phyloP scores from a whole-genome alignment of 176 grass and related monocot species.

The Cenchrus purpureus region DNA sequence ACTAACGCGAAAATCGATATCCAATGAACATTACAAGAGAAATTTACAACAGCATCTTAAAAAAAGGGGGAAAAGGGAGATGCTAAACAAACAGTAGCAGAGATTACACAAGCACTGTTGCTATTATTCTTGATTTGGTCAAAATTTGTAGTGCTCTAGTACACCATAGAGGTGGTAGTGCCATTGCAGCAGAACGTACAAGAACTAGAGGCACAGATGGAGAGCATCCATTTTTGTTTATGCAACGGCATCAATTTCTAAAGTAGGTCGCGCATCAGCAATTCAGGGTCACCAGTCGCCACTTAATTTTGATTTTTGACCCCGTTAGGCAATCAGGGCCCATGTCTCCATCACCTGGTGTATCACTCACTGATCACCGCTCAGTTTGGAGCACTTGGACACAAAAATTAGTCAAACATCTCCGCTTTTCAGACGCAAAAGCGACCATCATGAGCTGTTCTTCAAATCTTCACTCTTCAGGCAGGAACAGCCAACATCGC shows the following conservation, averaged over 20 bases:
- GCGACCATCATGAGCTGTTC: background rate
- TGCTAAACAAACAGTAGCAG: background rate
- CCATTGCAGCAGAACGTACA: background rate
- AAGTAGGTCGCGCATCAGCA: conserved; percentile 21
- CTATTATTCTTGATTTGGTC: background rate
- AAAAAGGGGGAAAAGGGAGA: no score
- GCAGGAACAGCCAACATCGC: background rate
- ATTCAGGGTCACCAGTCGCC: conserved; percentile 31
- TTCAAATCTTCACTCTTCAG: conserved; percentile 30
- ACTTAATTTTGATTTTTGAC: conserved; percentile 19
- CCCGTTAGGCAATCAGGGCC: conserved; percentile 14
- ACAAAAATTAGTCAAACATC: conserved; percentile 4
- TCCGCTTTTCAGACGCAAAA: conserved; percentile 29
- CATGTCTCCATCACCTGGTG: conserved; percentile 34
- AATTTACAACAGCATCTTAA: background rate
- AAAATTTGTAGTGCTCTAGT: conserved; percentile 9
- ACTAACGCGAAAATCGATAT: background rate
- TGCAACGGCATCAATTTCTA: conserved; percentile 35
- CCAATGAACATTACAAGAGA: background rate
- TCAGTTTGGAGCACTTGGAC: conserved; percentile 1
- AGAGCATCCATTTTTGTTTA: conserved; percentile 18
- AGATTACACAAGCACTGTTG: background rate
- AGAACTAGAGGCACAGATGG: background rate
- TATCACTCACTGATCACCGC: background rate
- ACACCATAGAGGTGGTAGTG: background rate